phyloP scores from a whole-genome alignment of 1,284 basidiomycete species.

The Ustilago loliicola region DNA sequence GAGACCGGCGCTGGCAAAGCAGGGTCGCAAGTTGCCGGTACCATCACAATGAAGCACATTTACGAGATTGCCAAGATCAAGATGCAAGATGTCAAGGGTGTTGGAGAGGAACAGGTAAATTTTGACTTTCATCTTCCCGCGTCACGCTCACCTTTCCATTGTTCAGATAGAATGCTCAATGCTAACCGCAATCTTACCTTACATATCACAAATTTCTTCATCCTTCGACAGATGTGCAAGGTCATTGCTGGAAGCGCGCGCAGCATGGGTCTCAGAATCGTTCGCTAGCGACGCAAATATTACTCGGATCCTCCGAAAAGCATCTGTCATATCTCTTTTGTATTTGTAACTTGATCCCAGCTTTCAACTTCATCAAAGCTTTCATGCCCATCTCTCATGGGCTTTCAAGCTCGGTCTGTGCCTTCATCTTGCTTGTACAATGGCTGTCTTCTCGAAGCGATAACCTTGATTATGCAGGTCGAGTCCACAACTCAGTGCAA shows the following conservation, averaged over 20 bases:
- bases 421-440: not conserved
- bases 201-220: not conserved
- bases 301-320: not conserved
- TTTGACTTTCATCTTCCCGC: not conserved
- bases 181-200: too few relatives aligned
- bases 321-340: slow-evolving; percentile 11
- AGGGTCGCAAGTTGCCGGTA: slow-evolving; percentile 81
- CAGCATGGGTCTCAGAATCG: slow-evolving; percentile 61
- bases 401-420: not conserved
- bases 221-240: slow-evolving; percentile 56
- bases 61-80: slow-evolving; percentile 99
- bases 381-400: not conserved
- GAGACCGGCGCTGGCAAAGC: slow-evolving; percentile 81
- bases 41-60: slow-evolving; percentile 93
- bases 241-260: slow-evolving; percentile 57
- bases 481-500: not conserved
- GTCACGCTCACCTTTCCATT: too few relatives aligned
- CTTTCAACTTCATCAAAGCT: not conserved
- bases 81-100: slow-evolving; percentile 76
- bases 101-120: slow-evolving; percentile 63
- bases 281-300: slow-evolving; percentile 21
- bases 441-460: not conserved
- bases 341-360: slow-evolving; percentile 46
- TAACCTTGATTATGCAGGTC: not conserved
- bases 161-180: not conserved